phyloP scores from a whole-genome alignment of 805 yeast genomes.

The Saccharomycopsis amapae region DNA sequence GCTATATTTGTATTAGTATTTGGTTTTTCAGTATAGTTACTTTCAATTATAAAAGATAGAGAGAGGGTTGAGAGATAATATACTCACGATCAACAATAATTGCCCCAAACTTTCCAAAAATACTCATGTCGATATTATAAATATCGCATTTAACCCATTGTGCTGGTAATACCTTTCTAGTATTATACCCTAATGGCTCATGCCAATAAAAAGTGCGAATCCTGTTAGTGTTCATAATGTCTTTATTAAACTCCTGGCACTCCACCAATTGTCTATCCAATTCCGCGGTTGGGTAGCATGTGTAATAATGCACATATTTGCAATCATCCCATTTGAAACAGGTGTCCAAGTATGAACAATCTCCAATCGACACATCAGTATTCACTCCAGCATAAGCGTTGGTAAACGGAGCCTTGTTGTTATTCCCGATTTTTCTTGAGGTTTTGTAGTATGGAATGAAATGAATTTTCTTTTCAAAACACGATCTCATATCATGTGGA shows the following conservation, averaged over 20 bases:
- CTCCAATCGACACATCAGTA: constrained; percentile 72
- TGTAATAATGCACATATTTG: constrained; percentile 71
- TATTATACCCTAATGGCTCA: constrained; percentile 32
- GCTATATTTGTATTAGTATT: constrained; percentile 32
- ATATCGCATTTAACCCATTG: constrained; percentile 91
- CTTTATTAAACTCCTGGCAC: constrained; percentile 23
- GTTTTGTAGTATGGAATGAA: constrained; percentile 47
- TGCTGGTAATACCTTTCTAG: constrained; percentile 36
- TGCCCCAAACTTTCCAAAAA: constrained; percentile 74
- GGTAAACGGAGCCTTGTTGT: background rate
- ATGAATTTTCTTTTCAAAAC: constrained; percentile 37
- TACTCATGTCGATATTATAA: constrained; percentile 57
- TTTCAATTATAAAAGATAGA: too few species aligned
- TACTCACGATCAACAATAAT: constrained; percentile 66
- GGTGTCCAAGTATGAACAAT: constrained; percentile 89
- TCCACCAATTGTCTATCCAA: constrained; percentile 10
- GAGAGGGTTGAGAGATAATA: background rate
- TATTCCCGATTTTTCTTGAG: background rate
- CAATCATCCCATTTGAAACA: constrained; percentile 76
- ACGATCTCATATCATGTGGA: constrained; percentile 27
- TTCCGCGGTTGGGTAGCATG: constrained; percentile 35
- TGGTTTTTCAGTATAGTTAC: background rate
- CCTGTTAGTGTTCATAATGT: constrained; percentile 15
- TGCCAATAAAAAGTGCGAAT: constrained; percentile 42
- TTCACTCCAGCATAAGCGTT: constrained; percentile 23